Conservation (phyloP, 2,329 filamentous ascomycete species). For the Xylariaceae sp. region DNA sequence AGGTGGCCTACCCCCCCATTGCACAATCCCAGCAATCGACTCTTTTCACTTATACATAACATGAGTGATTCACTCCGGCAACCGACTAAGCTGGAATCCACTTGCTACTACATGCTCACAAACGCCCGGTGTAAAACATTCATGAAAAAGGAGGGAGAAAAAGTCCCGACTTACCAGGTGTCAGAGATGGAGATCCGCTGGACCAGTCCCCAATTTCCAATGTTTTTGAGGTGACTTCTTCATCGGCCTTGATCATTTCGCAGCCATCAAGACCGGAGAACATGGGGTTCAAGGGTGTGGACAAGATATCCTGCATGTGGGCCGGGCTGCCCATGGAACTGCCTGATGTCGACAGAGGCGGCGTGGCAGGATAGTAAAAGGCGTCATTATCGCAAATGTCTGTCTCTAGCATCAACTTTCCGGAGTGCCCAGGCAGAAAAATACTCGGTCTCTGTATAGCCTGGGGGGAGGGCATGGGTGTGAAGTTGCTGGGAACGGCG, state of each 20-base stretch:
- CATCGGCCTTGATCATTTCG: constrained; percentile 72
- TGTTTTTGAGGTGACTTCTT: constrained; percentile 73
- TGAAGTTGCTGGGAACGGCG: constrained; percentile 68
- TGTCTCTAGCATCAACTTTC: constrained; percentile 72
- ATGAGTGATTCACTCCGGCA: not conserved
- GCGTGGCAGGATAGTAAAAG: constrained; percentile 82
- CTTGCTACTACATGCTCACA: not conserved
- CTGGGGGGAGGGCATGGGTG: constrained; percentile 77
- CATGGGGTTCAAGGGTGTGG: constrained; percentile 82
- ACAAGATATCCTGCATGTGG: constrained; percentile 71
- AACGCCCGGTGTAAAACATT: not conserved
- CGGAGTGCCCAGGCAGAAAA: constrained; percentile 37
- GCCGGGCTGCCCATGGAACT: constrained; percentile 88
- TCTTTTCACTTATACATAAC: no score
- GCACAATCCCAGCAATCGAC: no score
- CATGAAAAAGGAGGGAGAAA: constrained; percentile 4
- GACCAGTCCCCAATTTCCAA: constrained; percentile 78
- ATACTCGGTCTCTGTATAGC: constrained; percentile 79
- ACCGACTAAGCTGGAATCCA: not conserved
- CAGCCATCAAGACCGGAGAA: constrained; percentile 75
- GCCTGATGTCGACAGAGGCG: constrained; percentile 82
- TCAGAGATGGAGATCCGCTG: constrained; percentile 82
- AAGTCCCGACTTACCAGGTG: constrained; percentile 73
- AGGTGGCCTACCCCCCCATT: no score
- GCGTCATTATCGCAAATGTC: constrained; percentile 68